Conservation (phyloP, 2,329 filamentous ascomycete species). For the Xylaria digitata region DNA sequence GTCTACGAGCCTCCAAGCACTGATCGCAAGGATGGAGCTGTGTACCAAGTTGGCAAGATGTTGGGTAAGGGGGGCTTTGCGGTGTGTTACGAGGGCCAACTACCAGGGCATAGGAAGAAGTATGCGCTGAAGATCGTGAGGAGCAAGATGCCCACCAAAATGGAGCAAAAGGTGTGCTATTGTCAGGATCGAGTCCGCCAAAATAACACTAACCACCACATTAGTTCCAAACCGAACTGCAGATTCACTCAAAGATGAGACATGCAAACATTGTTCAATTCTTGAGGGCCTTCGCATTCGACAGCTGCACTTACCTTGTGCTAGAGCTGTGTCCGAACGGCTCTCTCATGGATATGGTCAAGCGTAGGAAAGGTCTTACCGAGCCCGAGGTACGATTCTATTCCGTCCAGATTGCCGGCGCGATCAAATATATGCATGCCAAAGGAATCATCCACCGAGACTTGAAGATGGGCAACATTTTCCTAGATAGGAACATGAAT, state of each 20-base stretch:
- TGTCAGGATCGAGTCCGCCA: not conserved
- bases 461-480: slow-evolving; percentile 98
- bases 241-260: slow-evolving; percentile 98
- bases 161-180: slow-evolving; percentile 79
- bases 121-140: slow-evolving; percentile 86
- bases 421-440: slow-evolving; percentile 97
- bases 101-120: slow-evolving; percentile 72
- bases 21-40: slow-evolving; percentile 75
- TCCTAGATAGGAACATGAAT: slow-evolving; percentile 94
- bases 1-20: slow-evolving; percentile 72
- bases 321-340: slow-evolving; percentile 95
- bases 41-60: slow-evolving; percentile 79
- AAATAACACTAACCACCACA: slow-evolving; percentile 28
- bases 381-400: slow-evolving; percentile 95
- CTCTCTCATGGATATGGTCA: slow-evolving; percentile 97
- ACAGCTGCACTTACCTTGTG: slow-evolving; percentile 90
- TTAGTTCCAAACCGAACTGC: slow-evolving; percentile 83
- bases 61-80: slow-evolving; percentile 86
- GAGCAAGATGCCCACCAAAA: slow-evolving; percentile 83
- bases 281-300: slow-evolving; percentile 90
- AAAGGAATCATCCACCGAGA: slow-evolving; percentile 97
- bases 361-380: slow-evolving; percentile 87
- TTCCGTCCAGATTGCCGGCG: slow-evolving; percentile 92
- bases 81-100: slow-evolving; percentile 79
- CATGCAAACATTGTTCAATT: slow-evolving; percentile 98